Percentiles rank a stretch among this genome's conserved stretches.
phyloP scores from a whole-genome alignment of 805 yeast species.

The Schwanniomyces occidentalis region DNA sequence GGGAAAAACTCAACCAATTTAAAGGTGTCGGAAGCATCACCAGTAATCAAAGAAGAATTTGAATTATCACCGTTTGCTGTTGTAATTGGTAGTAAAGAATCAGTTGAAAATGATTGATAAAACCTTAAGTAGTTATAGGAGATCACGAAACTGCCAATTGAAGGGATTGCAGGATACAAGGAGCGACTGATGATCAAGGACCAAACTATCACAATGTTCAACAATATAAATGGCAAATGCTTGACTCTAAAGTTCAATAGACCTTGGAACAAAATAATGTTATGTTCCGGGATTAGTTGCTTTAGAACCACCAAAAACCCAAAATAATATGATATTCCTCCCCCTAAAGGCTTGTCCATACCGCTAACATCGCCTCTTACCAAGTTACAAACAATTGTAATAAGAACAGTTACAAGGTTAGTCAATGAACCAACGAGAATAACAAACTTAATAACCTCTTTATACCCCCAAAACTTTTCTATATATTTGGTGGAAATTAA shows the following conservation, averaged over 20 bases:
- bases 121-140: slow-evolving; percentile 82
- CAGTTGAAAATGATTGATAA: slow-evolving; percentile 58
- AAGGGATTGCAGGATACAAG: slow-evolving; percentile 55
- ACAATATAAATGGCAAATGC: slow-evolving; percentile 55
- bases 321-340: slow-evolving; percentile 52
- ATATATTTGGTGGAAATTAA: slow-evolving; percentile 45
- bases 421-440: slow-evolving; percentile 56
- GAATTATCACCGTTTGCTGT: slow-evolving; percentile 27
- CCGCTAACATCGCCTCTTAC: slow-evolving; percentile 33
- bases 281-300: slow-evolving; percentile 60
- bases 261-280: slow-evolving; percentile 48
- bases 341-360: slow-evolving; percentile 49
- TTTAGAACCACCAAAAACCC: slow-evolving; percentile 59
- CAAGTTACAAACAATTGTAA: slow-evolving; percentile 39
- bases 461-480: slow-evolving; percentile 52
- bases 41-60: slow-evolving; percentile 44
- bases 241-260: slow-evolving; percentile 53
- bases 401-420: slow-evolving; percentile 51
- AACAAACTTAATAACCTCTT: slow-evolving; percentile 52
- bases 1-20: slow-evolving; percentile 86
- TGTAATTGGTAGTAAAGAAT: slow-evolving; percentile 53
- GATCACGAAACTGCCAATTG: slow-evolving; percentile 57
- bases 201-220: slow-evolving; percentile 34
- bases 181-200: slow-evolving; percentile 31
- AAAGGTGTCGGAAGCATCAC: slow-evolving; percentile 91